These are phyloP conservation scores for Eucalyptus regnans DNA, from an alignment of 345 rosid species.

Conservation along the genomic window DNA sequence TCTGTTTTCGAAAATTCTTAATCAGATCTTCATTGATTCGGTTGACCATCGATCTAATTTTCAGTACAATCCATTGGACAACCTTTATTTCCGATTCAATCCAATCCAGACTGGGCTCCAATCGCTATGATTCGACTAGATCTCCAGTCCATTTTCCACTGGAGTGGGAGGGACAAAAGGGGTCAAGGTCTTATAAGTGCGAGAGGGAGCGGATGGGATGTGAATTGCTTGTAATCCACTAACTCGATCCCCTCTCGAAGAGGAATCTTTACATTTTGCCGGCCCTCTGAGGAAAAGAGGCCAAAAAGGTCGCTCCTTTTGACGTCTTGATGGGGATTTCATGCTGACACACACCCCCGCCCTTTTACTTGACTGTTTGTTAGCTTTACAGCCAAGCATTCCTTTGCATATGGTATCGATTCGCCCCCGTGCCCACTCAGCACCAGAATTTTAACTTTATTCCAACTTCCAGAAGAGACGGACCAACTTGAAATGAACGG, in stretches of 20 bases:
- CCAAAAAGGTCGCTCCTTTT: not conserved
- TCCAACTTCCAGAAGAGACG: not conserved
- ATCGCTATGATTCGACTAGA: not conserved
- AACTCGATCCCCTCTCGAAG: not conserved
- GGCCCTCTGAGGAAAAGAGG: not conserved
- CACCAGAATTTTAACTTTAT: not conserved
- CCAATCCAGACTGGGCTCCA: not conserved
- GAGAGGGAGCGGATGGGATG: not conserved
- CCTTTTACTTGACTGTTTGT: not conserved
- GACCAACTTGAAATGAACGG: not conserved
- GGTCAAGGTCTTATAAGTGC: not conserved
- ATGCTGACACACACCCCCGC: not conserved
- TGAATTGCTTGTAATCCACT: not conserved
- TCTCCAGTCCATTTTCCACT: not conserved
- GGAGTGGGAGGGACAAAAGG: not conserved
- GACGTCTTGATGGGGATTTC: not conserved
- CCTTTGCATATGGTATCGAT: not conserved
- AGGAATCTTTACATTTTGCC: not conserved
- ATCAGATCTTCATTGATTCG: not conserved
- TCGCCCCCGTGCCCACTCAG: not conserved
- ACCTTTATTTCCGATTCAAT: not conserved
- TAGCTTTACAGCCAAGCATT: not conserved
- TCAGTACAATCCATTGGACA: not conserved
- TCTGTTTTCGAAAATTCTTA: not conserved
- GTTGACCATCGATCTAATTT: not conserved